Conservation (phyloP, 495 filamentous ascomycete genomes). For the Podospora appendiculata region DNA sequence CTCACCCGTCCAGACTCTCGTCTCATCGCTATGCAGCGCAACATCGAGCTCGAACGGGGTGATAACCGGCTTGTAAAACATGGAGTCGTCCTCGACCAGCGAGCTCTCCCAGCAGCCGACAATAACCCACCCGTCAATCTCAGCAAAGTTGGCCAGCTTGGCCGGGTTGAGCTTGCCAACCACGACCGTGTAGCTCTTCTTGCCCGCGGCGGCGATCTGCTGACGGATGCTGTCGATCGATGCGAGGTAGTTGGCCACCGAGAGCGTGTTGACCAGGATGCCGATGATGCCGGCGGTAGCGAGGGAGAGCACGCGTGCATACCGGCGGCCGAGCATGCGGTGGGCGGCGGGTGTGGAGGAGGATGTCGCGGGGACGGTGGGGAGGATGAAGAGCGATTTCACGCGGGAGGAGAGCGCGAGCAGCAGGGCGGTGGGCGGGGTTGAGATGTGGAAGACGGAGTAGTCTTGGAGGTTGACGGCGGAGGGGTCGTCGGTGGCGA, state of each 20-base stretch:
- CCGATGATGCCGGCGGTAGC: slow-evolving; percentile 78
- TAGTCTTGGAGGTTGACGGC: slow-evolving; percentile 54
- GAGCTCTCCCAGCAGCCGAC: slow-evolving; percentile 98
- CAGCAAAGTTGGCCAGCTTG: slow-evolving; percentile 92
- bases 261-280: slow-evolving; percentile 90
- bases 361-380: slow-evolving; percentile 38
- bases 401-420: slow-evolving; percentile 83
- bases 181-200: slow-evolving; percentile 93
- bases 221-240: slow-evolving; percentile 64
- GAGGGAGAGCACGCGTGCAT: slow-evolving; percentile 75
- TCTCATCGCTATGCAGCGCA: slow-evolving; percentile 59
- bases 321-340: slow-evolving; percentile 69
- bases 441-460: slow-evolving; percentile 82
- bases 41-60: slow-evolving; percentile 87
- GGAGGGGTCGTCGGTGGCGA: slow-evolving; percentile 14
- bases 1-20: slow-evolving; percentile 66
- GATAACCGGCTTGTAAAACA: slow-evolving; percentile 74
- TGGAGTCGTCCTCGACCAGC: slow-evolving; percentile 71
- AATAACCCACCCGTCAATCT: slow-evolving; percentile 93
- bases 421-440: slow-evolving; percentile 75
- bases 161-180: slow-evolving; percentile 94
- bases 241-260: slow-evolving; percentile 79
- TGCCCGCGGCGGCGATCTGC: slow-evolving; percentile 66
- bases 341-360: slow-evolving; percentile 36
- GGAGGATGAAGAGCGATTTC: slow-evolving; percentile 67